Percentiles rank a stretch among this genome's conserved stretches.
Evolutionary conservation across 495 filamentous ascomycete species (phyloP).

Genomic region (Pseudevernia furfuracea): DNA sequence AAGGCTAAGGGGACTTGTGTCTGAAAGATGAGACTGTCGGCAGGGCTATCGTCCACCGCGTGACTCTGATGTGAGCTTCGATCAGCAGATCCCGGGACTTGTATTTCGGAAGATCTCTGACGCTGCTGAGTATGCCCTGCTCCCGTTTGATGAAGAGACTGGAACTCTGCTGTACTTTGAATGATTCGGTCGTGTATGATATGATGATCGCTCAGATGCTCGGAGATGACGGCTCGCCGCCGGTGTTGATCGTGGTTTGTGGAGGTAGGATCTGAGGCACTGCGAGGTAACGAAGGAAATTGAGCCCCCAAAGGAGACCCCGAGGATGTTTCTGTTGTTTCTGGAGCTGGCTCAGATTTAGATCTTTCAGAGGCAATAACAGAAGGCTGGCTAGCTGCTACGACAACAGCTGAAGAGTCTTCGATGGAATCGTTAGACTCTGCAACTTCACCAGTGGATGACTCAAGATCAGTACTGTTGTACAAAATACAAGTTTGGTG

Average conservation of each 20-base stretch:
- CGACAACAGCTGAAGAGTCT: slow-evolving; percentile 5
- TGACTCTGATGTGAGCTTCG: not conserved
- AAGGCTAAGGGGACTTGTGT: slow-evolving; percentile 10
- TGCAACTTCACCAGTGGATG: not conserved
- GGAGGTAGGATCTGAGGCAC: slow-evolving; percentile 4
- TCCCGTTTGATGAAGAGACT: not conserved
- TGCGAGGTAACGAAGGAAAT: slow-evolving; percentile 7
- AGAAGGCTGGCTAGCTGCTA: slow-evolving; percentile 5
- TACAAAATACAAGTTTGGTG: not conserved
- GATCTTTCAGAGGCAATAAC: not conserved
- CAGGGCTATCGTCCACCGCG: not conserved
- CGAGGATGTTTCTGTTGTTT: not conserved
- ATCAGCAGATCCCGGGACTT: slow-evolving; percentile 1
- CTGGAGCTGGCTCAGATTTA: slow-evolving; percentile 7
- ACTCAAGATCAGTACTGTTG: not conserved
- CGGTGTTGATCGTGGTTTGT: not conserved
- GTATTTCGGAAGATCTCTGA: slow-evolving; percentile 3
- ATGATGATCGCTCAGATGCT: not conserved
- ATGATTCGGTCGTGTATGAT: not conserved
- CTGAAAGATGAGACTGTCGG: slow-evolving; percentile 5
- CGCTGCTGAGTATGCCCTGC: not conserved
- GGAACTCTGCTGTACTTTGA: not conserved
- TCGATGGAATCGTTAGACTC: not conserved
- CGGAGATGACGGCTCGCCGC: not conserved
- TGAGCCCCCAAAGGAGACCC: not conserved